phyloP scores from a whole-genome alignment of 2,329 filamentous ascomycete genomes.

The Botrytis aclada region DNA sequence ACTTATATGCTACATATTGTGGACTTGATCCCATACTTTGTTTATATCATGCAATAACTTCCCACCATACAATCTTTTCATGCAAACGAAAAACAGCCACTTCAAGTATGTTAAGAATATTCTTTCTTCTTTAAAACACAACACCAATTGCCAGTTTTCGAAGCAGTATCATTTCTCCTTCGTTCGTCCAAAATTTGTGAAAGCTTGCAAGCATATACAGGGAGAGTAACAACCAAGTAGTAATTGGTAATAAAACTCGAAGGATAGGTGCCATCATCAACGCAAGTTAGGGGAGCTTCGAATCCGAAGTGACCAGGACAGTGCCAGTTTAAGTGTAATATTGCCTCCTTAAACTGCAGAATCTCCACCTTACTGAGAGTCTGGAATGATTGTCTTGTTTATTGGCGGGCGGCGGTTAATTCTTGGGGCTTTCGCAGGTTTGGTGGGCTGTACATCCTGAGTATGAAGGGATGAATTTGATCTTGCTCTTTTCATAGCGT shows the following conservation, averaged over 20 bases:
- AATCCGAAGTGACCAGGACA: neutral
- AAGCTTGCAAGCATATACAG: neutral
- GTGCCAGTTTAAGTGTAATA: too few species aligned
- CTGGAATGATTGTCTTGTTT: slow-evolving; percentile 15
- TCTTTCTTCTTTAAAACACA: neutral
- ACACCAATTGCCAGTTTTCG: neutral
- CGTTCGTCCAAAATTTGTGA: neutral
- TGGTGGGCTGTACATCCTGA: neutral
- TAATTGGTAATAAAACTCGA: neutral
- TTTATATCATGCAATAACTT: neutral
- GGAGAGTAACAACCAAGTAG: neutral
- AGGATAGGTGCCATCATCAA: neutral
- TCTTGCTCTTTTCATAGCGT: slow-evolving; percentile 20
- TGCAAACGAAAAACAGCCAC: neutral
- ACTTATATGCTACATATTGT: neutral
- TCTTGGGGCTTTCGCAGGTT: slow-evolving; percentile 17
- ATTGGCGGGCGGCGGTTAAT: neutral
- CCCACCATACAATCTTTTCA: neutral
- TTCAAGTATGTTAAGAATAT: neutral
- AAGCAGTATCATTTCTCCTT: neutral
- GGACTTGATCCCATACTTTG: neutral
- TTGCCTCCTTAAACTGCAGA: neutral
- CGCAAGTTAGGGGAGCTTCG: neutral
- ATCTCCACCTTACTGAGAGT: slow-evolving; percentile 14
- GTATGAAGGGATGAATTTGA: neutral